Percentiles rank a stretch among this genome's conserved stretches.
Evolutionary conservation across 164 flowering plant species (phyloP).

Genomic region (Taxillus chinensis): DNA sequence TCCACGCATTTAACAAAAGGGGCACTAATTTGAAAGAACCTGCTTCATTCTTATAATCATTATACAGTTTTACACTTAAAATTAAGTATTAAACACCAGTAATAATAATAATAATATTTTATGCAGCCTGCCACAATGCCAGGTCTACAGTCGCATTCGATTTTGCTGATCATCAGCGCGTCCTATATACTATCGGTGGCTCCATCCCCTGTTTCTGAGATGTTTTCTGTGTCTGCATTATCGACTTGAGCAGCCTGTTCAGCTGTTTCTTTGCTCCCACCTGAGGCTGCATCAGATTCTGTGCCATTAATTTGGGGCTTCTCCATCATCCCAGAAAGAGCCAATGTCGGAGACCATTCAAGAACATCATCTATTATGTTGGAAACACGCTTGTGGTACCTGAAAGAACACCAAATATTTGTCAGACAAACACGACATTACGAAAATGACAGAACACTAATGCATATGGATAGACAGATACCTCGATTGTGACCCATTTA

Average conservation of each 20-base stretch:
- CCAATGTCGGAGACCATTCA: conserved; percentile 86
- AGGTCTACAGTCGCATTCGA: neutral
- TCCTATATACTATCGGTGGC: conserved; percentile 11
- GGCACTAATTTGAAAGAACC: too few species aligned
- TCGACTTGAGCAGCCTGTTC: conserved; percentile 19
- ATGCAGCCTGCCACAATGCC: too few species aligned
- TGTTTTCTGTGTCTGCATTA: conserved; percentile 13
- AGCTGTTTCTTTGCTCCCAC: conserved; percentile 18
- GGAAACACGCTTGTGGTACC: conserved; percentile 91
- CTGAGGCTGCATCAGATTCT: conserved; percentile 27
- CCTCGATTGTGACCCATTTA: too few species aligned
- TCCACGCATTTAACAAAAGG: too few species aligned
- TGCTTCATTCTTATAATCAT: neutral
- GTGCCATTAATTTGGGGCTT: conserved; percentile 54
- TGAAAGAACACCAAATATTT: conserved; percentile 20
- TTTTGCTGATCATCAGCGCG: neutral
- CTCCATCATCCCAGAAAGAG: conserved; percentile 92
- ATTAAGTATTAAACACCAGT: neutral
- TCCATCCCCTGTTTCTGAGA: conserved; percentile 14
- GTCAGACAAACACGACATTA: too few species aligned
- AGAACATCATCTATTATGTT: conserved; percentile 96
- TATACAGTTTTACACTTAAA: neutral
- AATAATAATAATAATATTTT: neutral
- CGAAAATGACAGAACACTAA: too few species aligned
- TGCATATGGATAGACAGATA: too few species aligned